Evolutionary conservation across 768 basidiomycete species (phyloP), one percentile per base, ranked within the genome.

Genomic region (Lactifluus pinguis): DNA sequence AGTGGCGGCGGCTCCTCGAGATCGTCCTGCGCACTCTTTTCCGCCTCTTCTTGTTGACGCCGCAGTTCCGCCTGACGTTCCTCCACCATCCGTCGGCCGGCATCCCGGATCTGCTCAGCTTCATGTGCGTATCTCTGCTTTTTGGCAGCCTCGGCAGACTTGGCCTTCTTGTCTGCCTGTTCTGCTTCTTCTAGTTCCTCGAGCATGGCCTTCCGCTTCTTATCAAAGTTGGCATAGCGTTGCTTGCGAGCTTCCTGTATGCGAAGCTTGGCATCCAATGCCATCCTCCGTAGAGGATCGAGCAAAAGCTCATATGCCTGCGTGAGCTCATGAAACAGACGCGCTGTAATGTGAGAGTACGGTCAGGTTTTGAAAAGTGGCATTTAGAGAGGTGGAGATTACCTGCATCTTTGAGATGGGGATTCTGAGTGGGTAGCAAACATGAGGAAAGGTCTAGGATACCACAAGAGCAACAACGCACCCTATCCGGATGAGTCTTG

Each of bases 401-500:
- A 83, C 87, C 84, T 72, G 90, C 90, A 73, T 89, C 80, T 42
- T 88, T 86, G 68, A 90, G 87, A 61, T 89, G 83, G 36, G 83
- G 83, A 64, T 91, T 90, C 87, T 91, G 71, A 5, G 66, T 63
- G 45, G 29, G 21, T 13, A 4, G 5, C 13, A 47, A 49, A 63
- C 39, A 54, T 63, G 66, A 34, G 49, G 13, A 54, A 45, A 44
- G 41, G 17, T 13, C 10, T 11, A 7, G 15, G 34, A 41, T 2
- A 47, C 13, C 10, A 29, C 13, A 61, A 34, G 17, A 55, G 19
- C 29, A 57, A 57, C n/a, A 29, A 52, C 82, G 63, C 65, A 90
- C 90, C 69, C 89, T 82, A 69, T 92, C 91, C 32, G 91, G 91
- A 73, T 93, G 91, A 39, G 92, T 88, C 75, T 90, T 92, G 67